Conservation (phyloP, 2,329 filamentous ascomycete species). For the Epichloe sibirici region DNA sequence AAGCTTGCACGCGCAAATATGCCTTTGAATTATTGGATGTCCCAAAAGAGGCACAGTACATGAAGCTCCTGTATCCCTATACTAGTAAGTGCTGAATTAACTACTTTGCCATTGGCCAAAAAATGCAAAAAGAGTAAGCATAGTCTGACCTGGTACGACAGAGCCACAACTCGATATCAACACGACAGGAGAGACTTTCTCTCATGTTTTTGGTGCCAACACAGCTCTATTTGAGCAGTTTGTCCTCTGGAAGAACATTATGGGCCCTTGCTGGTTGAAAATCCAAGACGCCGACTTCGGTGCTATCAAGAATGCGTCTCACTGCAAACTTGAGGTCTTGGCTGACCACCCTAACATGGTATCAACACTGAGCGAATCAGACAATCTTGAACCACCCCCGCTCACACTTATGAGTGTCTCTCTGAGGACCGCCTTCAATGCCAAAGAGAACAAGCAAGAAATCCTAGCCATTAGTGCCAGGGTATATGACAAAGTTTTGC, state of each 20-base stretch:
- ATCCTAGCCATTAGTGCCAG: constrained; percentile 84
- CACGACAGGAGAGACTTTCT: constrained; percentile 74
- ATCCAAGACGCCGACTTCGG: constrained; percentile 78
- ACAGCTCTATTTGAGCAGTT: constrained; percentile 96
- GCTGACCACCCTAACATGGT: constrained; percentile 69
- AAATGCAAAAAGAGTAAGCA: neutral
- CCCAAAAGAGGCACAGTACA: constrained; percentile 78
- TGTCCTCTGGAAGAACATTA: constrained; percentile 96
- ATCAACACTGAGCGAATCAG: constrained; percentile 59
- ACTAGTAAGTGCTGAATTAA: constrained; percentile 38
- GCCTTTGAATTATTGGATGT: constrained; percentile 85
- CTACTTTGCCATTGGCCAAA: neutral
- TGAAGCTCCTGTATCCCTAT: constrained; percentile 95
- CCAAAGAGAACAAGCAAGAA: constrained; percentile 91
- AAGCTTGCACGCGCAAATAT: constrained; percentile 79
- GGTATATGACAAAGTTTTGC: constrained; percentile 79
- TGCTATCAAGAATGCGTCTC: constrained; percentile 80
- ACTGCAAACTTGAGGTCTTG: constrained; percentile 89
- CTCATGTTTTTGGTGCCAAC: constrained; percentile 84
- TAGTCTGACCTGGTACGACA: constrained; percentile 16
- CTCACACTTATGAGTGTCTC: constrained; percentile 94
- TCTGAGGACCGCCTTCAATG: constrained; percentile 77
- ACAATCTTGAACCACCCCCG: constrained; percentile 72
- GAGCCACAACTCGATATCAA: constrained; percentile 60
- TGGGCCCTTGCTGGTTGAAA: constrained; percentile 96